Evolutionary conservation across 208 protist species (phyloP), one percentile per base, ranked within the genome.

Genomic region (Borovskyia barvae): DNA sequence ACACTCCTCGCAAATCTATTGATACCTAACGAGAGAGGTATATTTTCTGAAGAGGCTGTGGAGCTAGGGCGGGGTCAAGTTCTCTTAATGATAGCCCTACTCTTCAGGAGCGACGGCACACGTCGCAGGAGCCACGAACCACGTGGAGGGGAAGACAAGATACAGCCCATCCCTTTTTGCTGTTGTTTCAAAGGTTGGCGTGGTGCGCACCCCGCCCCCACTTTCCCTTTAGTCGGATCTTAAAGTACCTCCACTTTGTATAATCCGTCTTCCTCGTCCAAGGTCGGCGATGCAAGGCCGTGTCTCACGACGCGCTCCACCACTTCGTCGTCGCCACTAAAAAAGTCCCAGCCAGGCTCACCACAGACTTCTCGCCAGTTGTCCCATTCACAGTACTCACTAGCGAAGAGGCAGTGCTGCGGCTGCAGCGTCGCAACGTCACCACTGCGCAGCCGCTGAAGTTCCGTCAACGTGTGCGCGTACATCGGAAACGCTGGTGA

Each of bases 311-410:
- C 52, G 12, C 50, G 54, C 24, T 77, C 67, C 1, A 83, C 35
- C 0, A 80, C 45, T 7, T 56, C 58, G 39, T 81, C 82, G 22
- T 75, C 68, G 9, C 56, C 77, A 12, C 40, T 24, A 53, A 81
- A 76, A 60, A 77, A 47, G 42, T 75, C 66, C 79, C 82, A 90
- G 9, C 80, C 86, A 1, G 86, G 86, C 63, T 93, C 86, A 33
- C 66, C 55, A 15, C 75, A 42, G 15, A 82, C 71, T 56, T 93
- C 81, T 4, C 71, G 72, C 82, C 80, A 90, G 72, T 79, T 81
- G 54, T 90, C 86, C 86, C 86, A 93, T 66, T 93, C 80, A n/a
- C 59, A 77, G 64, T 81, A 82, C 3, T 61, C 64, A 22, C 5
- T 19, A 28, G 61, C 71, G n/a, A 93, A 20, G 24, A 90, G 52